phyloP scores from a whole-genome alignment of 768 basidiomycete genomes.

The Suillus variegatus region DNA sequence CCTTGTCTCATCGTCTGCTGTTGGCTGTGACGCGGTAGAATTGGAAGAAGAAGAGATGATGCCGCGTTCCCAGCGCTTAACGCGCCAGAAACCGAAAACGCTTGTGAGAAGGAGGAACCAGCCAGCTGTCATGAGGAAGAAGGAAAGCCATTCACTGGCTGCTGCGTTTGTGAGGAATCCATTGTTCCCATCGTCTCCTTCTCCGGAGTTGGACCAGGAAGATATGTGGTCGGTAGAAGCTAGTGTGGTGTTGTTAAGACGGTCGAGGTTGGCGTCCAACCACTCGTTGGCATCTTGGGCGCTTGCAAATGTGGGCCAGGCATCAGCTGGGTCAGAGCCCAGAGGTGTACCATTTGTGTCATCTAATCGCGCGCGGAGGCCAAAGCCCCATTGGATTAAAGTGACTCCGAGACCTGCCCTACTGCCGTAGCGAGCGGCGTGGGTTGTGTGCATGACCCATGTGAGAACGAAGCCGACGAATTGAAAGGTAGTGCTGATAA shows the following conservation, averaged over 20 bases:
- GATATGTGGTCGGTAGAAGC: constrained; percentile 18
- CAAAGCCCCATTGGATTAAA: constrained; percentile 93
- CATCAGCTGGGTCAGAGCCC: constrained; percentile 31
- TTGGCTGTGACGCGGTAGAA: constrained; percentile 19
- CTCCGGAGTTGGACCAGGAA: constrained; percentile 39
- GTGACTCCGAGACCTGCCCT: constrained; percentile 96
- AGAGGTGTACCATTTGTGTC: constrained; percentile 34
- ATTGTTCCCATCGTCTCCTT: constrained; percentile 10
- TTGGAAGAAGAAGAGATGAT: constrained; percentile 53
- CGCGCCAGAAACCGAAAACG: constrained; percentile 87
- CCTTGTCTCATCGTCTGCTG: constrained; percentile 22
- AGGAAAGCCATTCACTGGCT: constrained; percentile 92
- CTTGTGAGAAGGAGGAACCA: constrained; percentile 91
- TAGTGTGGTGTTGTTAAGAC: constrained; percentile 25
- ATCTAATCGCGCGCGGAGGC: constrained; percentile 59
- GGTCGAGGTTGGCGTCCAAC: constrained; percentile 30
- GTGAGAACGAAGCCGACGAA: constrained; percentile 93
- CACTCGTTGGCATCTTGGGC: constrained; percentile 49
- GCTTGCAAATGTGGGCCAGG: constrained; percentile 45
- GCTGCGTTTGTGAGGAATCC: constrained; percentile 52
- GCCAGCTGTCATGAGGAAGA: constrained; percentile 90
- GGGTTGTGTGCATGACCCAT: constrained; percentile 91
- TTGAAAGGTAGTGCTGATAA: constrained; percentile 96
- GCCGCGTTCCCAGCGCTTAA: constrained; percentile 85
- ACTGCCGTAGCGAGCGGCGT: constrained; percentile 90